Evolutionary conservation across 805 yeast species (phyloP).

Genomic region (Spathaspora hagerdaliae): DNA sequence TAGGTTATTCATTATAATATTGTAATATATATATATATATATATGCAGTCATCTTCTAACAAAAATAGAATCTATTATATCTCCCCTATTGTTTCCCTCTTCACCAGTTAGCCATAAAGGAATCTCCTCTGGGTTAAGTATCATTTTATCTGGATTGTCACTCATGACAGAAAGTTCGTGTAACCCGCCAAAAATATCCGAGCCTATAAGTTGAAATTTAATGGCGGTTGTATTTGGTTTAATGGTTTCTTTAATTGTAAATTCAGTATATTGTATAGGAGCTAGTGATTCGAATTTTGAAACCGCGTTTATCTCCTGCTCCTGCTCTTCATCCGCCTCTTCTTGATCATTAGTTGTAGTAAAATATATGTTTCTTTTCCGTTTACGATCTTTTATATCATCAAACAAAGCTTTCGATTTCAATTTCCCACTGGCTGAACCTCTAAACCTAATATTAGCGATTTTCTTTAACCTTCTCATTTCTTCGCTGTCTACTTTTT

Average conservation of each 20-base stretch:
- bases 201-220: slow-evolving; percentile 49
- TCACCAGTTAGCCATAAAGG: slow-evolving; percentile 84
- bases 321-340: slow-evolving; percentile 10
- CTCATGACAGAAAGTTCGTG: slow-evolving; percentile 54
- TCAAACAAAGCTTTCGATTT: slow-evolving; percentile 37
- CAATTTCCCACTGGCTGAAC: slow-evolving; percentile 37
- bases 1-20: slow-evolving; percentile 19
- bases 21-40: too few relatives aligned
- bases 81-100: slow-evolving; percentile 53
- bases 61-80: slow-evolving; percentile 14
- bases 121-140: slow-evolving; percentile 49
- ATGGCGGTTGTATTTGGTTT: slow-evolving; percentile 17
- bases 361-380: slow-evolving; percentile 5
- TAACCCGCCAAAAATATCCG: slow-evolving; percentile 74
- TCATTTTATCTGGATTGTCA: slow-evolving; percentile 23
- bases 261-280: slow-evolving; percentile 54
- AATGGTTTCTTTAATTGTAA: slow-evolving; percentile 32
- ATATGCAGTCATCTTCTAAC: background rate
- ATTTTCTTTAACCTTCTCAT: slow-evolving; percentile 25
- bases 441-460: slow-evolving; percentile 62
- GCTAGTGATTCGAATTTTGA: slow-evolving; percentile 47
- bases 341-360: slow-evolving; percentile 13
- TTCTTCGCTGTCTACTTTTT: slow-evolving; percentile 11
- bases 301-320: slow-evolving; percentile 15
- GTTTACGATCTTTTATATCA: slow-evolving; percentile 16